phyloP scores from a whole-genome alignment of 2,329 filamentous ascomycete genomes.

The Talaromyces islandicus region DNA sequence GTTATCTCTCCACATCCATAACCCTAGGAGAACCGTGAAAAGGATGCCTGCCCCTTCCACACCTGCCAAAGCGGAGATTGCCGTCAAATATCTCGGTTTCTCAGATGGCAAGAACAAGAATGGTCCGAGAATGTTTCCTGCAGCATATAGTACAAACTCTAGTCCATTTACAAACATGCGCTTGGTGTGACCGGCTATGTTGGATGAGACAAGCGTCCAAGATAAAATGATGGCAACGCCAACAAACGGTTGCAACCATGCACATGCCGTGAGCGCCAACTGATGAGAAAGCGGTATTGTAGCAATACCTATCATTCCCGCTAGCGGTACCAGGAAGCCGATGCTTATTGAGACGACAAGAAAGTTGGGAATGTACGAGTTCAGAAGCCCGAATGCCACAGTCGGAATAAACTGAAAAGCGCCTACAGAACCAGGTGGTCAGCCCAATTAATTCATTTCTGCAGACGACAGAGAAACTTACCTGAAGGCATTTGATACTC shows the following conservation, averaged over 20 bases:
- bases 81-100: conserved; percentile 27
- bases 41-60: not conserved
- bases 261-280: conserved; percentile 47
- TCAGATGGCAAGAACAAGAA: conserved; percentile 35
- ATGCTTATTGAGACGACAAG: conserved; percentile 25
- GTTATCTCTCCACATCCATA: conserved; percentile 1
- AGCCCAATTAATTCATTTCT: conserved; percentile 17
- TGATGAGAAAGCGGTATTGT: conserved; percentile 37
- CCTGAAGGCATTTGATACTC: not conserved
- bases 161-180: conserved; percentile 43
- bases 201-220: conserved; percentile 47
- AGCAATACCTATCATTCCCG: conserved; percentile 41
- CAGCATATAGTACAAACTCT: conserved; percentile 44
- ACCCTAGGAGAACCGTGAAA: not conserved
- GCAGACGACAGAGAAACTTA: not conserved
- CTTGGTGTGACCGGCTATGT: conserved; percentile 43
- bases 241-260: conserved; percentile 47
- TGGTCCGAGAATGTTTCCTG: conserved; percentile 39
- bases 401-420: conserved; percentile 26
- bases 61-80: not conserved
- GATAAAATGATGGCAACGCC: conserved; percentile 47
- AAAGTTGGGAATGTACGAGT: conserved; percentile 40
- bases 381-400: conserved; percentile 35
- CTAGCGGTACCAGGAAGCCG: conserved; percentile 27
- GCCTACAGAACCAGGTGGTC: conserved; percentile 29